Conservation (phyloP, 768 basidiomycete genomes). For the Cystofilobasidium macerans region DNA sequence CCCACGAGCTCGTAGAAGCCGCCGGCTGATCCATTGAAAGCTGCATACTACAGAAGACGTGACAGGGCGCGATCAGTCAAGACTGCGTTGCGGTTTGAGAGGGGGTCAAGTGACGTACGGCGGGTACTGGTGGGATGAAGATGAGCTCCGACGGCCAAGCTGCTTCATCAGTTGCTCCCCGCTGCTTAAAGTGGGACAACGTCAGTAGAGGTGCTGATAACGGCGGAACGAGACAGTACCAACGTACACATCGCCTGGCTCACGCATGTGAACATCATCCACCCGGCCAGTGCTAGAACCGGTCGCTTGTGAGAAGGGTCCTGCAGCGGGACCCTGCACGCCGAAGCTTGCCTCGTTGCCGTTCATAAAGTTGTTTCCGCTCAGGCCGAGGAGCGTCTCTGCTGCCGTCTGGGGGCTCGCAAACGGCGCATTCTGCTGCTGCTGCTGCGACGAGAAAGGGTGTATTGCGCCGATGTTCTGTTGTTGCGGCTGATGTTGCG, state of each 20-base stretch:
- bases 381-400: not conserved
- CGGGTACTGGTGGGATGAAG: not conserved
- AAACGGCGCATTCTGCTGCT: not conserved
- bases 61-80: too few relatives aligned
- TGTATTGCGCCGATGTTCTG: not conserved
- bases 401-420: slow-evolving; percentile 1
- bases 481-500: not conserved
- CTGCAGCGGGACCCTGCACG: not conserved
- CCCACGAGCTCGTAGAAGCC: too few relatives aligned
- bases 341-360: not conserved
- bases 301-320: not conserved
- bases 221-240: not conserved
- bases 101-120: not conserved
- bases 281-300: not conserved
- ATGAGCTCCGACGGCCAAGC: slow-evolving; percentile 1
- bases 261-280: not conserved
- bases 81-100: too few relatives aligned
- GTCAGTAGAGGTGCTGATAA: not conserved
- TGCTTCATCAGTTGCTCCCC: not conserved
- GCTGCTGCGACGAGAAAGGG: not conserved
- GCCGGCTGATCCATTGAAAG: not conserved
- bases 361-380: not conserved
- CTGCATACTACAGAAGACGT: not conserved
- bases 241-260: not conserved
- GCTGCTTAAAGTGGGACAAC: not conserved